Conservation (phyloP, 202 grass and related monocot species). For the Bolboschoenoplectus hybrid region DNA sequence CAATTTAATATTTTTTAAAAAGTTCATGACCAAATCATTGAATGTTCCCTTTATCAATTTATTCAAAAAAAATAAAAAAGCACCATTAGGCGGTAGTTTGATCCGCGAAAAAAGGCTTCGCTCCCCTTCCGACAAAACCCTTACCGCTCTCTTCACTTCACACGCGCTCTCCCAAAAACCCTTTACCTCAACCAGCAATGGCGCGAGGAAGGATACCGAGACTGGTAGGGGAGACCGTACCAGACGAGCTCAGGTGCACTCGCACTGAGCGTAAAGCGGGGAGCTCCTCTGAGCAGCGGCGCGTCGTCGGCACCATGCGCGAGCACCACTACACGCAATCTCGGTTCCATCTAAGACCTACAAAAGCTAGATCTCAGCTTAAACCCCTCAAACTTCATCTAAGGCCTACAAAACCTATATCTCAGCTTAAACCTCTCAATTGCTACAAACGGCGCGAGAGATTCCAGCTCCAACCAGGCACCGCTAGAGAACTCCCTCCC, state of each 20-base stretch:
- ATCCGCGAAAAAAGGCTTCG: too few relatives aligned
- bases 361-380: neutral
- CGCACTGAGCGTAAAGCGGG: neutral
- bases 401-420: neutral
- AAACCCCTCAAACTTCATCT: neutral
- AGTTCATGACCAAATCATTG: too few relatives aligned
- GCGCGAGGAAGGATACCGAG: neutral
- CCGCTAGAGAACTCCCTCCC: neutral
- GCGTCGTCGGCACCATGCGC: neutral
- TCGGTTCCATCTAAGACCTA: neutral
- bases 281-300: neutral
- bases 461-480: neutral
- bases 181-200: neutral
- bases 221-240: neutral
- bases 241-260: neutral
- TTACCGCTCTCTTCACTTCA: neutral
- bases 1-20: too few relatives aligned
- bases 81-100: too few relatives aligned
- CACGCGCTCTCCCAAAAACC: neutral
- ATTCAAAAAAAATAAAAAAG: too few relatives aligned
- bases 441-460: neutral
- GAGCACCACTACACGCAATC: neutral
- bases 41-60: too few relatives aligned
- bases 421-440: neutral
- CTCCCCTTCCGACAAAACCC: neutral